Percentiles rank a stretch among this genome's conserved stretches.
Evolutionary conservation across 2,329 filamentous ascomycete genomes (phyloP).

Genomic region (Colletotrichum spaethianum): DNA sequence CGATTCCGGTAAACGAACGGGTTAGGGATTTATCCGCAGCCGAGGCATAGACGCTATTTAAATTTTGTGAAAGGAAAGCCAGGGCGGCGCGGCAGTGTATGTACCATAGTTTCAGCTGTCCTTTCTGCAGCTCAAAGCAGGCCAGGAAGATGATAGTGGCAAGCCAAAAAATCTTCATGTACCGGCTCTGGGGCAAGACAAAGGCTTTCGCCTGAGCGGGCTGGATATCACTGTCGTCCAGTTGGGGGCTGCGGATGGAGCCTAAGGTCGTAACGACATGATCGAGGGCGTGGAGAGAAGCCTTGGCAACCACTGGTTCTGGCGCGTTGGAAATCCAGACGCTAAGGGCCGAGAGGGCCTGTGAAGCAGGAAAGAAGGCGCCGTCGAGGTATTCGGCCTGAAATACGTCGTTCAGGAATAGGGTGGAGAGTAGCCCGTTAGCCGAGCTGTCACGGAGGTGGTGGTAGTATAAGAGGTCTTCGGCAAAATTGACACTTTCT

Average conservation of each 20-base stretch:
- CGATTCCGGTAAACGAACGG: conserved; percentile 28
- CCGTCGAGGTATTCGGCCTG: conserved; percentile 15
- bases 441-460: conserved; percentile 16
- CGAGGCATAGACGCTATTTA: not conserved
- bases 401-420: conserved; percentile 12
- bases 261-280: conserved; percentile 22
- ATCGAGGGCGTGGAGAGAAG: conserved; percentile 24
- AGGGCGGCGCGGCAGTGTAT: conserved; percentile 29
- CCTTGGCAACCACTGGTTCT: not conserved
- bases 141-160: conserved; percentile 2
- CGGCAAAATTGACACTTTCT: conserved; percentile 25
- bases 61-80: conserved; percentile 25
- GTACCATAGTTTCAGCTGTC: conserved; percentile 33
- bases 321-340: conserved; percentile 5
- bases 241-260: conserved; percentile 17
- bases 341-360: conserved; percentile 21
- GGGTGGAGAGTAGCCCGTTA: conserved; percentile 20
- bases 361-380: conserved; percentile 20
- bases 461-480: conserved; percentile 28
- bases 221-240: conserved; percentile 21
- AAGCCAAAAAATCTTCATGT: conserved; percentile 19
- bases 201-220: not conserved
- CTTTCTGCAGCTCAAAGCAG: conserved; percentile 24
- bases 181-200: not conserved
- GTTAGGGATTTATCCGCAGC: conserved; percentile 15